These are phyloP conservation scores for Podospora conica DNA, from an alignment of 495 filamentous ascomycete species.

Conservation along the genomic window DNA sequence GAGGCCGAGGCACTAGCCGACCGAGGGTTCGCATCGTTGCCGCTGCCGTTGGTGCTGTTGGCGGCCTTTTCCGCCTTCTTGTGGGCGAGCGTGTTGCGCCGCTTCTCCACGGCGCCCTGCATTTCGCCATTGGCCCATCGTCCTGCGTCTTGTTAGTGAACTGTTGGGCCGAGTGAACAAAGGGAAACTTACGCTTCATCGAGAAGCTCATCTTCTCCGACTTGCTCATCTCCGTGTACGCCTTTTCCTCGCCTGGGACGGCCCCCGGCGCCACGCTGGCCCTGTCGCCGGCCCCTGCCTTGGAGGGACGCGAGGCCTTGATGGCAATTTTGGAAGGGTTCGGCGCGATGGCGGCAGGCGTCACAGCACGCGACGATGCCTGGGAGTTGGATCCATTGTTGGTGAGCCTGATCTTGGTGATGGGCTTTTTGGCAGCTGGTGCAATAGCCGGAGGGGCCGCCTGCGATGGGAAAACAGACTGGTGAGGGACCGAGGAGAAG, in stretches of 20 bases:
- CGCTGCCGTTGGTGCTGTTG: not conserved
- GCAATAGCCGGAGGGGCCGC: constrained; percentile 15
- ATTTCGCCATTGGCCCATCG: constrained; percentile 47
- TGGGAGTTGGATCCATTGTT: constrained; percentile 19
- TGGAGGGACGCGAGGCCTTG: constrained; percentile 15
- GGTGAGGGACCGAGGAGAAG: constrained; percentile 22
- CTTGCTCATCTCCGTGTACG: constrained; percentile 46
- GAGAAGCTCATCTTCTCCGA: constrained; percentile 48
- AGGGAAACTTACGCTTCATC: constrained; percentile 39
- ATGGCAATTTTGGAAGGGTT: constrained; percentile 13
- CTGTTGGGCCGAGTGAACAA: not conserved
- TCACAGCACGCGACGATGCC: constrained; percentile 15
- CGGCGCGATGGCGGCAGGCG: constrained; percentile 17
- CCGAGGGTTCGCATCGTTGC: constrained; percentile 4
- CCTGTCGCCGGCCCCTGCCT: constrained; percentile 1
- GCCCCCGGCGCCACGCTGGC: not conserved
- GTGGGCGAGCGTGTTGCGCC: constrained; percentile 43
- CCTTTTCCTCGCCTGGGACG: constrained; percentile 28
- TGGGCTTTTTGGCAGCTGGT: constrained; percentile 24
- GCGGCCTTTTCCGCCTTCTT: constrained; percentile 38
- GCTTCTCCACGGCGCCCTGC: constrained; percentile 43
- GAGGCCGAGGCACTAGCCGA: constrained; percentile 16
- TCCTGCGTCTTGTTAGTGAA: constrained; percentile 24
- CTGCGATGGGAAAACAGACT: constrained; percentile 17
- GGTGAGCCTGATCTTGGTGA: constrained; percentile 28